phyloP scores from a whole-genome alignment of 2,329 filamentous ascomycete species.

The Alternaria angustiovoidea region DNA sequence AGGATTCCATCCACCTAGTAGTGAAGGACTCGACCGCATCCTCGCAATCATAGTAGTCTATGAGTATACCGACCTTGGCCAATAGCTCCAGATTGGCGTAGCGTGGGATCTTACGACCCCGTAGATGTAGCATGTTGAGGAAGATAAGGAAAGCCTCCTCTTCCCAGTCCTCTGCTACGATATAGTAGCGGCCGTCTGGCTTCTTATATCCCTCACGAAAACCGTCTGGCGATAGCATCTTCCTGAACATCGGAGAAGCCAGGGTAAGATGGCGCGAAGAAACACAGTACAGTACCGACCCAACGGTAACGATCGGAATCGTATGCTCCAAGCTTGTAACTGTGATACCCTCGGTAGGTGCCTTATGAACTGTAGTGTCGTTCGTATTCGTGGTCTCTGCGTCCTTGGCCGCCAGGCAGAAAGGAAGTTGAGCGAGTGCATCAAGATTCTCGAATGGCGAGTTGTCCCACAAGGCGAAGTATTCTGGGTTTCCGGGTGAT shows the following conservation, averaged over 20 bases:
- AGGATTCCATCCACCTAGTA: background rate
- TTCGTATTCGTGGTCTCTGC: too few species aligned
- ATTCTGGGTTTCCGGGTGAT: background rate
- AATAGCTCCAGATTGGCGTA: background rate
- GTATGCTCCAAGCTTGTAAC: background rate
- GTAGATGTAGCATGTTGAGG: conserved; percentile 57
- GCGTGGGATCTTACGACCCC: conserved; percentile 49
- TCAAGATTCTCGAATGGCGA: background rate
- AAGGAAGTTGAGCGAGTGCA: background rate
- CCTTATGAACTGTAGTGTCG: background rate
- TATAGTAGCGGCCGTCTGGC: conserved; percentile 5
- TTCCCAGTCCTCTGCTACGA: conserved; percentile 33
- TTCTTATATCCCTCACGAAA: background rate
- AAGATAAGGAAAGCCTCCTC: conserved; percentile 53
- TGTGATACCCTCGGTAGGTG: background rate
- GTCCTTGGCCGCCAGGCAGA: background rate
- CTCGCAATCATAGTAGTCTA: background rate
- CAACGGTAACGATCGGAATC: background rate
- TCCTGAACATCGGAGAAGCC: background rate
- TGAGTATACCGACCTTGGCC: background rate
- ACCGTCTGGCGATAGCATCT: background rate
- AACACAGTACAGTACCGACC: background rate
- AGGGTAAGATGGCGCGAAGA: background rate
- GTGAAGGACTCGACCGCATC: background rate
- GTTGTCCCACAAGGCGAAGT: background rate